Evolutionary conservation across 768 basidiomycete species (phyloP).

Genomic region (Boletus vinaceobasis): DNA sequence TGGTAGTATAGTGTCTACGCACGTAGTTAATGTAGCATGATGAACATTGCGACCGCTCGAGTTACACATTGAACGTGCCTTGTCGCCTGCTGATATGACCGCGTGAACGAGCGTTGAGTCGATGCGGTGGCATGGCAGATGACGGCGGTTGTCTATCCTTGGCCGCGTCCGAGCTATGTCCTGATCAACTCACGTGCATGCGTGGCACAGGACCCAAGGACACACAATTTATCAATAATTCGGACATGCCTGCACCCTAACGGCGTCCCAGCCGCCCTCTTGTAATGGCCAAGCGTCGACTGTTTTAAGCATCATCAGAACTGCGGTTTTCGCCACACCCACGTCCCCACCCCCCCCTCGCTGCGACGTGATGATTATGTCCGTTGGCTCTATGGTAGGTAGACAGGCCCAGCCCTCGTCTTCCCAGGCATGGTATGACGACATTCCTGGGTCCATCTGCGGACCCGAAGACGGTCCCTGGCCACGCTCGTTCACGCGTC

Average conservation of each 20-base stretch:
- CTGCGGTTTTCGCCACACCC: constrained; percentile 7
- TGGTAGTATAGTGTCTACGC: constrained; percentile 7
- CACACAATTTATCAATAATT: constrained; percentile 23
- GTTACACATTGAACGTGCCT: constrained; percentile 15
- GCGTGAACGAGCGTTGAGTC: constrained; percentile 17
- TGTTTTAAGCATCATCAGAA: constrained; percentile 25
- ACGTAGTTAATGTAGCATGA: constrained; percentile 26
- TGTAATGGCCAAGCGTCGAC: constrained; percentile 29
- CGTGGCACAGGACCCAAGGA: constrained; percentile 17
- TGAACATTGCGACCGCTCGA: not conserved
- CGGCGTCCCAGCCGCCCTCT: constrained; percentile 7
- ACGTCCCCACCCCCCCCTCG: not conserved
- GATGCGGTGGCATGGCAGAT: constrained; percentile 8
- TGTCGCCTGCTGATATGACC: constrained; percentile 20
- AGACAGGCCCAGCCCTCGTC: constrained; percentile 15
- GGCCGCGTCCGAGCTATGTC: constrained; percentile 2
- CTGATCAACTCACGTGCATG: constrained; percentile 26
- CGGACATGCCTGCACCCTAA: constrained; percentile 22
- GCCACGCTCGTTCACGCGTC: constrained; percentile 55
- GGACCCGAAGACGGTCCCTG: constrained; percentile 63
- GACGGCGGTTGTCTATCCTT: constrained; percentile 14
- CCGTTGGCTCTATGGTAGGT: constrained; percentile 15
- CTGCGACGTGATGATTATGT: constrained; percentile 14
- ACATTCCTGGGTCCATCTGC: constrained; percentile 60
- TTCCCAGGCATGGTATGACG: constrained; percentile 51